These are phyloP conservation scores for Ceratobasidium sp. DNA, from an alignment of 1,284 basidiomycete species.

Conservation along the genomic window DNA sequence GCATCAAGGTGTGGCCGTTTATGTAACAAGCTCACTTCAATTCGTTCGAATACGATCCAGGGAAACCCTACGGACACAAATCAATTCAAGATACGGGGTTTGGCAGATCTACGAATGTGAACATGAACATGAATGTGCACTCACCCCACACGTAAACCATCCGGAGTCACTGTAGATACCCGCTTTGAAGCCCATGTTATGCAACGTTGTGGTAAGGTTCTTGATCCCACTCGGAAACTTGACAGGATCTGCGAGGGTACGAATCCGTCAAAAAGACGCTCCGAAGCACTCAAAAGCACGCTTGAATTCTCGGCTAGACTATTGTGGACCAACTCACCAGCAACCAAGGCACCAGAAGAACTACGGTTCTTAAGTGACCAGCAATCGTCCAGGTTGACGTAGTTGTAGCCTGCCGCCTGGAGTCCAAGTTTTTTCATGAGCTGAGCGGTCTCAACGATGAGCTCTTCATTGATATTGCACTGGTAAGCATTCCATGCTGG, in stretches of 20 bases:
- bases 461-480: slow-evolving; percentile 66
- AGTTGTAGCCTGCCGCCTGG: slow-evolving; percentile 62
- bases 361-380: slow-evolving; percentile 65
- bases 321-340: slow-evolving; percentile 52
- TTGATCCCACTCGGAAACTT: slow-evolving; percentile 55
- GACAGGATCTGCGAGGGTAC: slow-evolving; percentile 30
- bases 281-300: slow-evolving; percentile 47
- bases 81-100: background rate
- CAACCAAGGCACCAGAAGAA: slow-evolving; percentile 61
- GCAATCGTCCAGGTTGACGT: slow-evolving; percentile 69
- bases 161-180: slow-evolving; percentile 67
- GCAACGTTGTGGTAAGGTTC: slow-evolving; percentile 60
- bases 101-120: background rate
- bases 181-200: slow-evolving; percentile 62
- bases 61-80: slow-evolving; percentile 56
- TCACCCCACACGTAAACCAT: slow-evolving; percentile 62
- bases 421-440: slow-evolving; percentile 64
- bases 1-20: slow-evolving; percentile 58
- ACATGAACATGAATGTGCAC: background rate
- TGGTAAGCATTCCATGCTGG: slow-evolving; percentile 69
- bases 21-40: slow-evolving; percentile 55
- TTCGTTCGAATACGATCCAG: slow-evolving; percentile 65
- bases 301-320: slow-evolving; percentile 53
- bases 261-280: slow-evolving; percentile 57
- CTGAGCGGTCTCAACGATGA: slow-evolving; percentile 62